Evolutionary conservation across 2,329 filamentous ascomycete species (phyloP), one percentile per base, ranked within the genome.

Genomic region (Celoporthe dispersa): DNA sequence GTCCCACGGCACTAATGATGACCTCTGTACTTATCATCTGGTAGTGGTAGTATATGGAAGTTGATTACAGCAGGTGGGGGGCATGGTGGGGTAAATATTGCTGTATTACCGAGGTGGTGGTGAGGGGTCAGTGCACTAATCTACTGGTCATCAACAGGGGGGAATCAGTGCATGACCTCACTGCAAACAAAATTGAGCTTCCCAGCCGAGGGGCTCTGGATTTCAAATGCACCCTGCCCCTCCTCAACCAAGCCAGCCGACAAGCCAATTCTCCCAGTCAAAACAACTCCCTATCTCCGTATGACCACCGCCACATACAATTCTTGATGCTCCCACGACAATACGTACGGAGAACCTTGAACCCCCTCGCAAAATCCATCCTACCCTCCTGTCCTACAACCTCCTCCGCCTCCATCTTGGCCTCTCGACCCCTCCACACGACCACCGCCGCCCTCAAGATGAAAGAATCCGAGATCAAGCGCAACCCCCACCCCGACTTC

Each of bases 401-500:
- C 41, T 31, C 25, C 14, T 44, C n/a, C 33, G 5, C 44, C 33
- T 8, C 14, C 16, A 6, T 12, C 44, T 51, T 25, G 31, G 11
- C 39, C 39, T 33, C n/a, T 44, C 48, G 41, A 55, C 44, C 41
- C 28, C 19, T 57, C 55, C 16, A 64, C 57, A 22, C 62, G 62
- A 75, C 69, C 8, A 77, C 77, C 75, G 75, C 75, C n/a, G 75
- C 75, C n/a, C 71, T 73, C 62, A 73, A 73, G 1, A 76, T 75
- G 63, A 70, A 75, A 64, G 77, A 77, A 65, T 73, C 74, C 44
- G 75, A 75, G 84, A 87, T 72, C 73, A 83, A 89, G 77, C 88
- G 89, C 77, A 92, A 91, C 79, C 88, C 88, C 1, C 91, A 93
- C 80, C 87, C 87, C 2, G 90, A 95, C 82, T 95, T 95, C 84